Percentiles rank a stretch among this genome's conserved stretches.
Conservation (phyloP, 345 rosid genomes). For the Clarkia xantiana region DNA sequence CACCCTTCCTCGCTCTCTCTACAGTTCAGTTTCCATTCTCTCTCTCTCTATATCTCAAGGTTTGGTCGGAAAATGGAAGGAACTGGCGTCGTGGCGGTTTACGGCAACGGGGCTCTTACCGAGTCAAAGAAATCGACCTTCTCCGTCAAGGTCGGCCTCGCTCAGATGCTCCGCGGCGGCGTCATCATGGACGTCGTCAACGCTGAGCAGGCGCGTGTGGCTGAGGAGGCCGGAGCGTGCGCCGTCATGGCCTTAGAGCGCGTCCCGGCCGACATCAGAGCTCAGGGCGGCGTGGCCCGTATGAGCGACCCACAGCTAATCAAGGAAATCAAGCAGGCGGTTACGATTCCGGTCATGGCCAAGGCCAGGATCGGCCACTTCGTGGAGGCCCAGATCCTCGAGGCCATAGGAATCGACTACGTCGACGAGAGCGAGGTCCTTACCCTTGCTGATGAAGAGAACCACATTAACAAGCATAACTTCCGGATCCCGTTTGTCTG, state of each 20-base stretch:
- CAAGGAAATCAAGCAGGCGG: conserved; percentile 49
- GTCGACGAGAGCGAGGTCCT: conserved; percentile 74
- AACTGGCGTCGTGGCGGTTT: conserved; percentile 59
- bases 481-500: conserved; percentile 74
- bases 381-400: conserved; percentile 73
- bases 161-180: conserved; percentile 84
- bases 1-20: neutral
- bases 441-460: conserved; percentile 62
- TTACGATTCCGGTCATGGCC: conserved; percentile 73
- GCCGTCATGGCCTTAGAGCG: conserved; percentile 79
- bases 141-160: conserved; percentile 73
- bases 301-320: conserved; percentile 68
- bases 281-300: conserved; percentile 69
- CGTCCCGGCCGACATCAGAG: conserved; percentile 59
- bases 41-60: too few species aligned
- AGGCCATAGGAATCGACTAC: conserved; percentile 67
- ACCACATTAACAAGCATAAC: conserved; percentile 75
- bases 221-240: conserved; percentile 68
- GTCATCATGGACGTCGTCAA: conserved; percentile 76
- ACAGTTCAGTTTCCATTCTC: conserved; percentile 1
- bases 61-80: conserved; percentile 31
- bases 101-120: conserved; percentile 46
- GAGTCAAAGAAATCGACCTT: conserved; percentile 60
- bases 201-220: conserved; percentile 69
- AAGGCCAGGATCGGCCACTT: conserved; percentile 73